Evolutionary conservation across 2,329 filamentous ascomycete species (phyloP), one percentile per base, ranked within the genome.

Genomic region (Hypomyces rosellus): DNA sequence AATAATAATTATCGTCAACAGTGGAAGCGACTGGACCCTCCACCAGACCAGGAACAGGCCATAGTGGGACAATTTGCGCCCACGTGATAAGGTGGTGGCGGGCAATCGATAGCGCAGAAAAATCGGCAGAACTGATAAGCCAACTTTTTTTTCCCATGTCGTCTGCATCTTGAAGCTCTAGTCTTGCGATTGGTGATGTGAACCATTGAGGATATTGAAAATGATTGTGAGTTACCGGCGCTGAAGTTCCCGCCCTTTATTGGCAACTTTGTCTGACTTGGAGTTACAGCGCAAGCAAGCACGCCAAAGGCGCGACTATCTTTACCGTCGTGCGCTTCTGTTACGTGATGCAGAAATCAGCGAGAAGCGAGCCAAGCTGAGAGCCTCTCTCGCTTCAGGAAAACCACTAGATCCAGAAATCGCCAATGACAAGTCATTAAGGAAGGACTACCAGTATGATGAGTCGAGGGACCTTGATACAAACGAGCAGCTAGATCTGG

Each of bases 391-490:
- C 46, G 92, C 93, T 18, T 89, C 88, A 9, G 93, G 93, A 57
- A 95, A 93, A 65, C 87, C 89, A 8, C 73, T 96, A 44, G 87
- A 92, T 59, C 81, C 87, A 20, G 76, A 80, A 34, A 88, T 97
- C 57, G 89, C 91, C 49, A 87, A 95, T 63, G 92, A 99, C 71
- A 89, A 89, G 68, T 66, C 79, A 30, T 72, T 99, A 49, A 82
- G 91, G 40, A 85, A 88, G 64, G 89, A 97, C 66, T 96, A 87
- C 72, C 90, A 91, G 64, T 99, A 92, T 66, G 93, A 99, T 65
- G 92, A 96, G 69, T 88, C 89, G 4, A 74, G 82, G 20, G 86
- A 90, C 59, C 72, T 83, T 49, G 82, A 76, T 3, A 74, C 75
- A 15, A 78, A 88, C 51, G 85, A 89, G 51, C 78, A 85, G 65